phyloP scores from a whole-genome alignment of 2,329 filamentous ascomycete species.

The Colletotrichum karsti region DNA sequence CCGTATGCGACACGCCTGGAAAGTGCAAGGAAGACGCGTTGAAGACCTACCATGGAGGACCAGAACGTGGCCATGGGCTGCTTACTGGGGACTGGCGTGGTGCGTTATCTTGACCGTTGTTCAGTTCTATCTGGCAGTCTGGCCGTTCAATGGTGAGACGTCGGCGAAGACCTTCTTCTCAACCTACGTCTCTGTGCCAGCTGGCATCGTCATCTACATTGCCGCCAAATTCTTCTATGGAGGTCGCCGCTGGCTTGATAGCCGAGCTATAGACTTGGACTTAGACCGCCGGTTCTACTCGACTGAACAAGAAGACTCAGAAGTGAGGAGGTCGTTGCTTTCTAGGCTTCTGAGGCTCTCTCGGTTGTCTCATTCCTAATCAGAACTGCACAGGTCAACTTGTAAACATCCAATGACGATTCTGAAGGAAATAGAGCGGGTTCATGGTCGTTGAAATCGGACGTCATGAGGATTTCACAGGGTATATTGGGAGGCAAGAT shows the following conservation, averaged over 20 bases:
- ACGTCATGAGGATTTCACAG: too few species aligned
- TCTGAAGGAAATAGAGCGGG: too few species aligned
- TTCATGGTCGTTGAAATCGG: too few species aligned
- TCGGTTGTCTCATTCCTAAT: background rate
- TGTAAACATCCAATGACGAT: too few species aligned
- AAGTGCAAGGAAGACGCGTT: slow-evolving; percentile 43
- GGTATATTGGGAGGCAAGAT: too few species aligned
- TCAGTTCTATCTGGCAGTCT: slow-evolving; percentile 56
- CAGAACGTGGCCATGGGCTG: slow-evolving; percentile 51
- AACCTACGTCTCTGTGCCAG: slow-evolving; percentile 52
- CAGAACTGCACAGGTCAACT: too few species aligned
- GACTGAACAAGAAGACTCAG: background rate
- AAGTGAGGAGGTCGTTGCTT: background rate
- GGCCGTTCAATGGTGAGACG: slow-evolving; percentile 45
- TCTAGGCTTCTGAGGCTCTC: background rate
- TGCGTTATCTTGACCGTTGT: slow-evolving; percentile 53
- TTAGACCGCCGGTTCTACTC: slow-evolving; percentile 32
- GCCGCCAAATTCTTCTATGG: slow-evolving; percentile 48
- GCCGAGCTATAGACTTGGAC: slow-evolving; percentile 44
- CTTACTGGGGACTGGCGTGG: slow-evolving; percentile 52
- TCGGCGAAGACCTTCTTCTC: slow-evolving; percentile 53
- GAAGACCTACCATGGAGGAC: slow-evolving; percentile 49
- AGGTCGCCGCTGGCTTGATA: slow-evolving; percentile 42
- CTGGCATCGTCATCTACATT: slow-evolving; percentile 50
- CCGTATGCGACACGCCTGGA: slow-evolving; percentile 50